Evolutionary conservation across 345 rosid genomes (phyloP).

Genomic region (Dipteronia dyeriana): DNA sequence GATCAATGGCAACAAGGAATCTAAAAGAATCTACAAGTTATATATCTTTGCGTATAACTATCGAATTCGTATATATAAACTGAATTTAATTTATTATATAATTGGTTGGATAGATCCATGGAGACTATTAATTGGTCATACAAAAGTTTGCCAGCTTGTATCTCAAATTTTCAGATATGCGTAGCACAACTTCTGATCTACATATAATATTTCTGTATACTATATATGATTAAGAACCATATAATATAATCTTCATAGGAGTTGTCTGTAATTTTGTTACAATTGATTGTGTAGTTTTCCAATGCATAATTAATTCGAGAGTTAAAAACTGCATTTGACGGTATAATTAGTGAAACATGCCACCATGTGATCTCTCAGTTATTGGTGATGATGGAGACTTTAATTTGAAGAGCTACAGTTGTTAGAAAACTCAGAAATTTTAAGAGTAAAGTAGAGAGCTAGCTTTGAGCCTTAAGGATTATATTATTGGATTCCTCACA

Average conservation of each 20-base stretch:
- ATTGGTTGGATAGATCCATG: background rate
- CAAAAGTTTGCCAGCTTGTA: conserved; percentile 5
- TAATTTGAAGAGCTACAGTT: too few species aligned
- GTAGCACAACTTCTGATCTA: conserved; percentile 5
- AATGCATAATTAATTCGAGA: background rate
- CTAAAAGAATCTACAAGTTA: background rate
- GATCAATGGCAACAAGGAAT: background rate
- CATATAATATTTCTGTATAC: background rate
- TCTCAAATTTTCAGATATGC: background rate
- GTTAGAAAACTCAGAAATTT: too few species aligned
- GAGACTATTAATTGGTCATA: background rate
- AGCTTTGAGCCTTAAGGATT: background rate
- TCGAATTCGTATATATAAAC: background rate
- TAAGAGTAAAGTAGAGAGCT: too few species aligned
- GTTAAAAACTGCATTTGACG: background rate
- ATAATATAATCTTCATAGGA: background rate
- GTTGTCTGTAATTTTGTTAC: background rate
- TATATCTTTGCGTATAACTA: background rate
- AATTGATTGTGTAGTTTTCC: background rate
- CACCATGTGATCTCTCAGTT: background rate
- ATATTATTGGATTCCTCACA: background rate
- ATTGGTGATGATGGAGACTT: background rate
- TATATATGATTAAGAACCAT: background rate
- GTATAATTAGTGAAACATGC: background rate
- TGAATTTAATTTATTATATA: too few species aligned